These are phyloP conservation scores for Wickerhamiella sorbophila DNA, from an alignment of 805 yeast species.

Conservation along the genomic window DNA sequence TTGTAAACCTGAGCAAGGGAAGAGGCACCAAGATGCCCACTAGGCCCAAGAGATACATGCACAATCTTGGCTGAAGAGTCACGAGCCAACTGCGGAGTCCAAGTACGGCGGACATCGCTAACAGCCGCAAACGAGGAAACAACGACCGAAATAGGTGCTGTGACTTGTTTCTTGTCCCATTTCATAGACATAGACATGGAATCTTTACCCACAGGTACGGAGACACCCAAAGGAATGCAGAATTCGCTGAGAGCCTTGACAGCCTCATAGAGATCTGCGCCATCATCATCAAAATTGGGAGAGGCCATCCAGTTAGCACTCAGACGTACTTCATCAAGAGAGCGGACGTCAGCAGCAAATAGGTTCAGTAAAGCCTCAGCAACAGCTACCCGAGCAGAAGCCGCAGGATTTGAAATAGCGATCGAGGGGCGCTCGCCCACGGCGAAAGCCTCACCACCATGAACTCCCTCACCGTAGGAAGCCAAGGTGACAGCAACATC, in stretches of 20 bases:
- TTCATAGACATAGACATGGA: slow-evolving; percentile 99
- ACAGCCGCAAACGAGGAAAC: slow-evolving; percentile 90
- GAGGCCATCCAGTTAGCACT: slow-evolving; percentile 99
- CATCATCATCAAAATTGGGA: slow-evolving; percentile 90
- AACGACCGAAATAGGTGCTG: slow-evolving; percentile 86
- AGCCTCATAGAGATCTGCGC: slow-evolving; percentile 86
- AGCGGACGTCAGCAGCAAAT: slow-evolving; percentile 75
- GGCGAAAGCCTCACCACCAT: slow-evolving; percentile 95
- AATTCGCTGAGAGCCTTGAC: slow-evolving; percentile 94
- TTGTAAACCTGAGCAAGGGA: slow-evolving; percentile 88
- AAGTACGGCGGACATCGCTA: slow-evolving; percentile 66
- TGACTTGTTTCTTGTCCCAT: slow-evolving; percentile 75
- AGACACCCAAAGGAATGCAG: slow-evolving; percentile 82
- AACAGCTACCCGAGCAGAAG: slow-evolving; percentile 88
- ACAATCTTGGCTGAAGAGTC: slow-evolving; percentile 55
- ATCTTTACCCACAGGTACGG: slow-evolving; percentile 97
- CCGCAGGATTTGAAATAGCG: slow-evolving; percentile 76
- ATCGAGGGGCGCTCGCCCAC: slow-evolving; percentile 92
- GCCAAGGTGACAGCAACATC: slow-evolving; percentile 95
- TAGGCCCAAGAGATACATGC: slow-evolving; percentile 42
- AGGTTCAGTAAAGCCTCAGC: slow-evolving; percentile 87
- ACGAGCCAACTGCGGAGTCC: slow-evolving; percentile 77
- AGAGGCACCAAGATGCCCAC: slow-evolving; percentile 73
- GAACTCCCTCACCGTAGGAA: slow-evolving; percentile 59
- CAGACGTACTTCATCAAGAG: slow-evolving; percentile 60